Percentiles rank a stretch among this genome's conserved stretches.
Evolutionary conservation across 768 basidiomycete species (phyloP).

Genomic region (Psilocybe azurescens): DNA sequence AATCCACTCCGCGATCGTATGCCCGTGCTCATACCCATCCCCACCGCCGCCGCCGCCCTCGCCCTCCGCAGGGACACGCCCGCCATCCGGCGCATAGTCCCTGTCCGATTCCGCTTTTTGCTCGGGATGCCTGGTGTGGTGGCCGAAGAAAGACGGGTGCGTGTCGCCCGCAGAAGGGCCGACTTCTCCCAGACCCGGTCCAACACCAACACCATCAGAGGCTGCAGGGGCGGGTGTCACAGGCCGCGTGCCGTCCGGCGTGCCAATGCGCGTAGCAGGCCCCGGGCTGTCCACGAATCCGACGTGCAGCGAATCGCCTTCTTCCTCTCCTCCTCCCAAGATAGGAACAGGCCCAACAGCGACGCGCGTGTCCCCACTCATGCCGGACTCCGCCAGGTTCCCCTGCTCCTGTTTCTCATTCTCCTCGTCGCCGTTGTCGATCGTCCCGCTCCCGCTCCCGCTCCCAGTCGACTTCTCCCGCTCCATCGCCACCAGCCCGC

Average conservation of each 20-base stretch:
- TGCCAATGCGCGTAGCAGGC: constrained; percentile 1
- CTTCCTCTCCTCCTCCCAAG: background rate
- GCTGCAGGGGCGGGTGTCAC: background rate
- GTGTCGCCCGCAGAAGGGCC: background rate
- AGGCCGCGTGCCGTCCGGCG: background rate
- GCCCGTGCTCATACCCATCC: background rate
- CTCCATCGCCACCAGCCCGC: constrained; percentile 19
- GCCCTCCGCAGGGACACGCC: background rate
- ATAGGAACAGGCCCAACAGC: background rate
- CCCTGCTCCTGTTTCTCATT: background rate
- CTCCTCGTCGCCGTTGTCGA: background rate
- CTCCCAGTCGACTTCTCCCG: constrained; percentile 2
- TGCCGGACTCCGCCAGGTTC: constrained; percentile 7
- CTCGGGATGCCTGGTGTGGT: background rate
- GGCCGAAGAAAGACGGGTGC: background rate
- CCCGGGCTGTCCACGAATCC: constrained; percentile 1
- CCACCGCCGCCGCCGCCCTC: background rate
- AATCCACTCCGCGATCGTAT: constrained; percentile 29
- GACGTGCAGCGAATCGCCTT: background rate
- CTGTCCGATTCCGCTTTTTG: constrained; percentile 5
- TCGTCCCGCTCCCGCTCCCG: background rate
- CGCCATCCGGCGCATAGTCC: constrained; percentile 28
- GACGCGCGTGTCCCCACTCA: constrained; percentile 15
- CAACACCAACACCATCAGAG: background rate
- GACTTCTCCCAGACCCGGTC: background rate